Evolutionary conservation across 78 protist genomes (phyloP), one percentile per base, ranked within the genome.

Genomic region (Dictyostelium citrinum): DNA sequence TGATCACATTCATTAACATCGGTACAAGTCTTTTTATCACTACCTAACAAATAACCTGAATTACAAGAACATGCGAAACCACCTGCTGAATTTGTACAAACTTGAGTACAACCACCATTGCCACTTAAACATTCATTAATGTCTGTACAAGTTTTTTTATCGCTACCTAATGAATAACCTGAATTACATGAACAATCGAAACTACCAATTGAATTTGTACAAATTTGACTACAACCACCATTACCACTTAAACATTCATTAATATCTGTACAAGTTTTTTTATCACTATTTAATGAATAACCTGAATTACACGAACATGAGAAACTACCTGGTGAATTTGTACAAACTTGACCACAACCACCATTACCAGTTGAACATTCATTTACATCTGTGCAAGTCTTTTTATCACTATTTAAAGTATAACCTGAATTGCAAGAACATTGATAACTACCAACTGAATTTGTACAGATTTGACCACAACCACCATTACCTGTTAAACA

Each of bases 1-100:
- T 71, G 33, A 31, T 39, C 43, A 43, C 81, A 75, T 41, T 75
- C 81, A 41, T 75, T n/a, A 3, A 76, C 27, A 76, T 76, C 82
- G 4, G 4, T 2, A 39, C 80, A 74, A 5, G 9, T 2, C 22
- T 3, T 20, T 17, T 17, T 17, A 22, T 76, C 31, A 5, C 0
- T 0, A 12, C 1, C 12, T 17, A 22, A n/a, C 1, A 9, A n/a
- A 12, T 11, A 43, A 43, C 51, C 80, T 35, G 22, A 17, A 16
- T 11, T 11, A 74, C 80, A 74, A 14, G 22, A 20, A 74, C 80
- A 74, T n/a, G 7, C 1, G 16, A 11, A 60, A n/a, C 35, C 9
- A 11, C 39, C 39, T 5, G 7, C 35, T 27, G 27, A 49, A 49
- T 49, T 49, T 49, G 60, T 49, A 49, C 60, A 49, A 16, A 16